Conservation (phyloP, 352 stramenopile genomes). For the Blastocystis sp. region DNA sequence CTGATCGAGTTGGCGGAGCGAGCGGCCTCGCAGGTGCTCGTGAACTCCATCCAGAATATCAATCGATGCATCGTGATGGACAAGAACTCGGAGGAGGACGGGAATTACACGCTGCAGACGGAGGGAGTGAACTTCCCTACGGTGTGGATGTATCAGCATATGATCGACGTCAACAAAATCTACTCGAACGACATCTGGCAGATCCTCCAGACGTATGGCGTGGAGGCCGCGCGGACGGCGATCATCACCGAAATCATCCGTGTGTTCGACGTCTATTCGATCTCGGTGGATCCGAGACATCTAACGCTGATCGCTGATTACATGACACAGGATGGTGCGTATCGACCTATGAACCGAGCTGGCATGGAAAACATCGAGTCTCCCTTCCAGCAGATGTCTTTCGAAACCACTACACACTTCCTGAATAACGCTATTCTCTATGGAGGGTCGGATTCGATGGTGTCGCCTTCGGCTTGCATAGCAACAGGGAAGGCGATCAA, state of each 20-base stretch:
- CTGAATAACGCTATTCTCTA: constrained; percentile 87
- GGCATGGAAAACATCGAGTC: constrained; percentile 91
- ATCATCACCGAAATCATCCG: constrained; percentile 97
- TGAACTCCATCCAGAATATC: constrained; percentile 78
- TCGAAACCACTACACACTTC: constrained; percentile 98
- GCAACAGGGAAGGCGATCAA: constrained; percentile 57
- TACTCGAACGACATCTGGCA: constrained; percentile 94
- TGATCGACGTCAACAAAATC: constrained; percentile 82
- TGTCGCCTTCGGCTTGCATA: constrained; percentile 47
- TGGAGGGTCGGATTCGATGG: constrained; percentile 65
- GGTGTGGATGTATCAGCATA: constrained; percentile 84
- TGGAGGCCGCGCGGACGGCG: constrained; percentile 89
- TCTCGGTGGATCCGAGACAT: constrained; percentile 93
- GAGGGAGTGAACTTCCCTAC: constrained; percentile 96
- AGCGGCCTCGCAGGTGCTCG: constrained; percentile 74
- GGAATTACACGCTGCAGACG: constrained; percentile 71
- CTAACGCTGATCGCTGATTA: constrained; percentile 96
- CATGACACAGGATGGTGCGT: constrained; percentile 92
- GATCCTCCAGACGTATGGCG: constrained; percentile 89
- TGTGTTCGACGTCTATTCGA: constrained; percentile 98
- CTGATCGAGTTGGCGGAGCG: constrained; percentile 81
- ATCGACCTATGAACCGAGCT: constrained; percentile 79
- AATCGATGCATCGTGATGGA: constrained; percentile 80
- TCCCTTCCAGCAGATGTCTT: constrained; percentile 97
- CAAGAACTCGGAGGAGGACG: constrained; percentile 65